Percentiles rank a stretch among this genome's conserved stretches.
phyloP scores from a whole-genome alignment of 1,284 basidiomycete species.

The Earliella scabrosa region DNA sequence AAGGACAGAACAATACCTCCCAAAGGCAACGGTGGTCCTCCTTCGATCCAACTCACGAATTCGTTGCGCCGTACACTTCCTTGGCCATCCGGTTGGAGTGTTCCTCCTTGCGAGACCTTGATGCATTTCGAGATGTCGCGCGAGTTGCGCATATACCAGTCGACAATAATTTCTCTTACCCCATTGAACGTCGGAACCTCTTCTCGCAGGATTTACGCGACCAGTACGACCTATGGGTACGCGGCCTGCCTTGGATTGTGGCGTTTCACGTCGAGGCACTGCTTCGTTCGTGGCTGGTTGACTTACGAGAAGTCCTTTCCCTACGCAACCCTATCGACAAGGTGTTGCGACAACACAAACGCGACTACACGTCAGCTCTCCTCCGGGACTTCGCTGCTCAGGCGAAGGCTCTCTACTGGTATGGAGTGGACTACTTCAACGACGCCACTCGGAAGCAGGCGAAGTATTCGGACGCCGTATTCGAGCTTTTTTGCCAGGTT shows the following conservation, averaged over 20 bases:
- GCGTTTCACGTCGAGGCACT: constrained; percentile 62
- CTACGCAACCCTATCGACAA: constrained; percentile 43
- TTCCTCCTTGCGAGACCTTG: constrained; percentile 35
- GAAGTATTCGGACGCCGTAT: neutral
- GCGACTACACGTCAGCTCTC: constrained; percentile 41
- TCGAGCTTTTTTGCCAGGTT: constrained; percentile 7
- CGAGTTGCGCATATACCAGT: constrained; percentile 40
- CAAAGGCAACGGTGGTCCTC: constrained; percentile 28
- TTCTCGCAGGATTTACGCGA: constrained; percentile 44
- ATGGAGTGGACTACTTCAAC: constrained; percentile 7
- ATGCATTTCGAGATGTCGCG: constrained; percentile 44
- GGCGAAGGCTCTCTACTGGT: constrained; percentile 36
- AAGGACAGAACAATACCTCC: constrained; percentile 11
- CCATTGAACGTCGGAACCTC: constrained; percentile 43
- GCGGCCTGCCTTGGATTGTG: constrained; percentile 49
- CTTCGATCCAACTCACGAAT: constrained; percentile 31
- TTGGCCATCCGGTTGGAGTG: constrained; percentile 53
- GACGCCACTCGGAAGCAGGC: too few species aligned
- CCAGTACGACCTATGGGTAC: constrained; percentile 41
- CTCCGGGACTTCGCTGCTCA: constrained; percentile 48
- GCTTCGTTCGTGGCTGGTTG: constrained; percentile 43
- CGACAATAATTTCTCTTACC: constrained; percentile 40
- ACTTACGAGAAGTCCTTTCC: constrained; percentile 49
- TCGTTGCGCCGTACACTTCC: constrained; percentile 50
- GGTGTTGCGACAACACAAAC: constrained; percentile 37